Evolutionary conservation across 2,329 filamentous ascomycete species (phyloP), one percentile per base, ranked within the genome.

Genomic region (Pyrenophora teres): DNA sequence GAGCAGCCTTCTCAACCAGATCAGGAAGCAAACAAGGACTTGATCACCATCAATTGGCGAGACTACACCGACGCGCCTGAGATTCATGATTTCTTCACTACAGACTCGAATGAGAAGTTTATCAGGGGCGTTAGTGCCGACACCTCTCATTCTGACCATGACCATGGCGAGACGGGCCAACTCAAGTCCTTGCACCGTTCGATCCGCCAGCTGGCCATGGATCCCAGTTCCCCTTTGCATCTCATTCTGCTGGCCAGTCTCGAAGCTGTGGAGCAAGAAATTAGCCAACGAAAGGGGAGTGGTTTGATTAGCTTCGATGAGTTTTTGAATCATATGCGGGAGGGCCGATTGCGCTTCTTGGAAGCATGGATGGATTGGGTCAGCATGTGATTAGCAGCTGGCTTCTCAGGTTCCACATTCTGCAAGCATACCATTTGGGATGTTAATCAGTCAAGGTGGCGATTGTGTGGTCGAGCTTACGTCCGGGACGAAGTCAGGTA

Each of bases 291-390:
- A 21, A 90, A 89, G n/a, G 92, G 92, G 0, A 89, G 86, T 5
- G 93, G 91, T 1, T 84, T 86, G 66, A 77, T 97, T 40, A 89
- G 76, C 67, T 92, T 87, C 59, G 80, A 83, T 1, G 94, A 97
- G 73, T 95, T 97, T 73, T 86, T 90, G 64, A 77, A 78, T 33
- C 86, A 87, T 42, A 90, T 94, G 77, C 81, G 86, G 39, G 56
- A 84, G 19, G 76, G 78, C 23, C 84, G 85, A 67, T 77, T 87
- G 46, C 80, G 90, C 61, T 93, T 96, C 73, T 80, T 97, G 40
- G 90, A 90, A 53, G 90, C 85, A 64, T 97, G 93, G 93, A 90
- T 97, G 73, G 92, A 97, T 80, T 85, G 80, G 83, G 83, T 64
- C 79, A 80, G 70, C 50, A 54, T 66, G 36, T 66, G 44, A 60